Evolutionary conservation across 139 green algal species (phyloP).

Genomic region (Tetradesmus lagerheimii): DNA sequence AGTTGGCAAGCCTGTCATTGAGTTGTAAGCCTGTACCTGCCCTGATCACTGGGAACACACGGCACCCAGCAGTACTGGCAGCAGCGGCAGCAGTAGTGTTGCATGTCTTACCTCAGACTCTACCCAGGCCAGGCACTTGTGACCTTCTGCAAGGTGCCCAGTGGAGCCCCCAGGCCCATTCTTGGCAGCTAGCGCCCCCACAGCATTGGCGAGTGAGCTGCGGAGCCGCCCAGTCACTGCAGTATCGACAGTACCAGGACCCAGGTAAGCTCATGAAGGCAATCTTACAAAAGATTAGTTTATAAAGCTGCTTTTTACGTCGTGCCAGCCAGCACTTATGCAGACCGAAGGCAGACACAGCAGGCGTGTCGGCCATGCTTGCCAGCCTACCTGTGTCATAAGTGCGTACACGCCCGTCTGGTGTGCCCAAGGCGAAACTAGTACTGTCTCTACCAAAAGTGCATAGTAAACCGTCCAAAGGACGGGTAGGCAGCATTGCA

Average conservation of each 20-base stretch:
- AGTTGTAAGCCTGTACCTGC: no score
- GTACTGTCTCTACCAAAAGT: neutral
- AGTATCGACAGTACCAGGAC: neutral
- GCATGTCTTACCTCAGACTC: conserved; percentile 19
- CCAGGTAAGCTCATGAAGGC: neutral
- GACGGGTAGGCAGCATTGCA: conserved; percentile 24
- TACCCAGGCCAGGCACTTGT: conserved; percentile 44
- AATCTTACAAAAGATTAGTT: neutral
- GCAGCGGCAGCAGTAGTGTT: neutral
- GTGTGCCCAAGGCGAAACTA: conserved; percentile 32
- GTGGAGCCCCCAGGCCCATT: neutral
- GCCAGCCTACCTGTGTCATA: conserved; percentile 54
- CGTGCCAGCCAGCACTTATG: neutral
- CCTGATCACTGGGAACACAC: no score
- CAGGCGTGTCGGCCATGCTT: conserved; percentile 24
- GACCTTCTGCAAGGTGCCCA: conserved; percentile 37
- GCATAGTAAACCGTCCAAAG: conserved; percentile 27
- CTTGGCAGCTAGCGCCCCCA: conserved; percentile 3
- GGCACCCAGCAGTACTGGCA: neutral
- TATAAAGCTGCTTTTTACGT: neutral
- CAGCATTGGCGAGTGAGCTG: conserved; percentile 5
- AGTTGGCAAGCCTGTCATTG: no score
- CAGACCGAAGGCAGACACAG: neutral
- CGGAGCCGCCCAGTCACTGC: conserved; percentile 44
- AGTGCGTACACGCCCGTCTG: conserved; percentile 51